Base-by-base conservation (phyloP, 345 rosid species). In the Nasturtium officinale region DNA sequence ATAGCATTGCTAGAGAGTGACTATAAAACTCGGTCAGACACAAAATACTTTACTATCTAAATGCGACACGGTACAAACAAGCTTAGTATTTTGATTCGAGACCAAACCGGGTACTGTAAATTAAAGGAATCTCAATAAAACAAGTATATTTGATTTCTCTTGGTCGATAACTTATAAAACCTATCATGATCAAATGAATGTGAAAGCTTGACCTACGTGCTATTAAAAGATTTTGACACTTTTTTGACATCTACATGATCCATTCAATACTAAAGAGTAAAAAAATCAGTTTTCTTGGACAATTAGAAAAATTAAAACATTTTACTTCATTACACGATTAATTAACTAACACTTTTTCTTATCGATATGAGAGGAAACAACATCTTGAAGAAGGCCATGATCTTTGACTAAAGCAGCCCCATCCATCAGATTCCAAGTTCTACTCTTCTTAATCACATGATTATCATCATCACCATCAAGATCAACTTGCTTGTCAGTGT, bases 311-410 rank as follows among this genome's bases (percentile, higher is more conserved):
- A 3, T 0, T 37, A 38, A 6, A 68, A 26, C 30, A 42, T 29
- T 42, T 23, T 52, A 52, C 23, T 38, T 71, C 23, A 40, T 61
- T 15, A 26, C 2, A 52, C 20, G 21, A 61, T 61, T 48, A 37
- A 18, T 23, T 47, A 53, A 35, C 11, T 25, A 37, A 26, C 13
- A n/a, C 26, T 76, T 60, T 67, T 86, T 87, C 75, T 88, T 87
- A 7, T 84, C 57, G 80, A 88, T 80, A 64, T 82, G 89, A 40
- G 92, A 80, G 2, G 88, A 82, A 25, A 89, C 69, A 45, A 92
- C 56, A 80, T 89, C 96, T 78, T 92, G 84, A 76, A 88, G 90
- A 78, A 92, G 98, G 16, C 98, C 97, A 43, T 82, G 70, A 71
- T 86, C 96, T 35, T 78, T 40, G 47, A 21, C 21, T 74, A 59